Evolutionary conservation across 2,329 filamentous ascomycete genomes (phyloP).

Genomic region (Dothistroma pini): DNA sequence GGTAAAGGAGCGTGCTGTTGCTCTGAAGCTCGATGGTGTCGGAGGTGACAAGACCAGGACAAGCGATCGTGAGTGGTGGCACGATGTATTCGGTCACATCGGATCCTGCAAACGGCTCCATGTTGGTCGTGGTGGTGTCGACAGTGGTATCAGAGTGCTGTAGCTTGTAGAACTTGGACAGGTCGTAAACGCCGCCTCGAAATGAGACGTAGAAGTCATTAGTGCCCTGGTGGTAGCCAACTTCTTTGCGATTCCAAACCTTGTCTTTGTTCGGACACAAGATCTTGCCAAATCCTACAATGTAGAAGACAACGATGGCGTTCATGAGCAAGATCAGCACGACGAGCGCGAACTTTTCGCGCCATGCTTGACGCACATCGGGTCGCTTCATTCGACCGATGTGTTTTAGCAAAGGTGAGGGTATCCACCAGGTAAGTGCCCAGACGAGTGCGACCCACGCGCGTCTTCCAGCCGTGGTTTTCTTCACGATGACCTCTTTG

Average conservation of each 20-base stretch:
- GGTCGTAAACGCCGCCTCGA: slow-evolving; percentile 85
- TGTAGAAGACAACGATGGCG: slow-evolving; percentile 81
- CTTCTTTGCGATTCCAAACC: slow-evolving; percentile 71
- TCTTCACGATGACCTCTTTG: slow-evolving; percentile 70
- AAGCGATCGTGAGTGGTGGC: slow-evolving; percentile 70
- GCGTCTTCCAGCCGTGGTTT: slow-evolving; percentile 61
- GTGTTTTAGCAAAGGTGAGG: slow-evolving; percentile 74
- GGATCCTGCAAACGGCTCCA: slow-evolving; percentile 74
- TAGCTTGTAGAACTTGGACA: slow-evolving; percentile 79
- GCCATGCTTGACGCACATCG: slow-evolving; percentile 95
- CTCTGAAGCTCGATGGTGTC: slow-evolving; percentile 57
- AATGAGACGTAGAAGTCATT: slow-evolving; percentile 85
- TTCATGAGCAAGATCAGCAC: slow-evolving; percentile 80
- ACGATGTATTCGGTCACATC: slow-evolving; percentile 84
- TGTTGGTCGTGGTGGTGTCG: slow-evolving; percentile 59
- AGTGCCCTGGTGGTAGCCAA: slow-evolving; percentile 64
- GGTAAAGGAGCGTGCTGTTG: slow-evolving; percentile 58
- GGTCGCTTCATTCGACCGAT: slow-evolving; percentile 95
- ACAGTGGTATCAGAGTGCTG: slow-evolving; percentile 71
- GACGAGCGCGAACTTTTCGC: slow-evolving; percentile 86
- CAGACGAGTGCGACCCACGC: slow-evolving; percentile 80
- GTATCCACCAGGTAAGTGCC: slow-evolving; percentile 90
- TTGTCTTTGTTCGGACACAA: slow-evolving; percentile 91
- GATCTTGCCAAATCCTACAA: slow-evolving; percentile 77
- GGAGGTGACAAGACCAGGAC: slow-evolving; percentile 62